Base-by-base conservation (phyloP, 495 filamentous ascomycete genomes). In the Aspergillus campestris region DNA sequence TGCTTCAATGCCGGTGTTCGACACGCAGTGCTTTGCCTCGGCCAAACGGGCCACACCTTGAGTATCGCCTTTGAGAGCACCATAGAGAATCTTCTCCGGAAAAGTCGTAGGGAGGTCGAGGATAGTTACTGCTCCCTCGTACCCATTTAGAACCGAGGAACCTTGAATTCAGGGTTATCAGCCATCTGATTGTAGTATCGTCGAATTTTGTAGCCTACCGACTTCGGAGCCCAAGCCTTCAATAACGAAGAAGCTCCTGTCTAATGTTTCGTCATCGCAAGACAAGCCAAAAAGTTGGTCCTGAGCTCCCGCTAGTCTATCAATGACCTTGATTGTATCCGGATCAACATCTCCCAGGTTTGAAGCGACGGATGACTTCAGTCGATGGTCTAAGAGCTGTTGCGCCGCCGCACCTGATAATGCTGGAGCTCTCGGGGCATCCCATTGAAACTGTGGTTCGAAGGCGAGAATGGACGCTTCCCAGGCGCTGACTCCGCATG, bases 321-420 rank as follows among this genome's bases (percentile, higher is more conserved):
- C 75, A 18, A 84, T 50, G 34, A 62, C 56, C 24, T 70, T 49
- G 47, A 81, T 48, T 10, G 51, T 65, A 2, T 65, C 56, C n/a
- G 72, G 69, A 45, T 69, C 63, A n/a, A 55, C 48, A 40, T 57
- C 52, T 38, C 68, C 64, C 28, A 81, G 66, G 31, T 56, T 52
- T 33, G 79, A 75, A 48, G 64, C 75, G 15, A 70, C 51, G 28
- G 78, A 70, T 4, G 77, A 52, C n/a, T 71, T 69, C 45, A 75
- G 57, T 53, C 78, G 68, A 48, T 76, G 71, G 44, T 79, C 75
- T 34, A 82, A 39, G 27, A 82, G 58, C 29, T 76, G 62, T 52
- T 70, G 69, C 36, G 78, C 74, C 31, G 66, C 61, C 51, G 70
- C 62, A 24, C 78, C 67, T 10, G 65, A 61, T 39, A 70, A 47